Conservation (phyloP, 2,329 filamentous ascomycete genomes). For the Pseudocercospora fuligena region DNA sequence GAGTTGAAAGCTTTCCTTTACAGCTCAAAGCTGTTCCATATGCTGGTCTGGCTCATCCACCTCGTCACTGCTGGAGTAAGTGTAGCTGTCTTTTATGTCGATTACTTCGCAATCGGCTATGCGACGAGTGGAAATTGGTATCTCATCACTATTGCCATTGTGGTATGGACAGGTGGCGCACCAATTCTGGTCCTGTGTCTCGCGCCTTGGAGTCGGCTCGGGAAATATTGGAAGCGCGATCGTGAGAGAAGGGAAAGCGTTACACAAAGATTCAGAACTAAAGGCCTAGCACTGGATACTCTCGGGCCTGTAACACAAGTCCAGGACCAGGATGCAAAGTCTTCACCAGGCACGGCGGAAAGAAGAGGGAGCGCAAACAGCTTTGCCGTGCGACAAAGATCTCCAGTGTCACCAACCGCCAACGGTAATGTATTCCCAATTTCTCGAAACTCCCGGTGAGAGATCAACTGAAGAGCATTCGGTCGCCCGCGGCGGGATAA, state of each 20-base stretch:
- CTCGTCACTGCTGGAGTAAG: slow-evolving; percentile 8
- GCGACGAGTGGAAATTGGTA: slow-evolving; percentile 18
- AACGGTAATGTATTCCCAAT: background rate
- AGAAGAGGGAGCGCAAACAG: background rate
- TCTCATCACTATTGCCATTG: slow-evolving; percentile 16
- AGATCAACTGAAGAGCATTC: background rate
- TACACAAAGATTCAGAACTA: background rate
- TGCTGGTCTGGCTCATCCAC: slow-evolving; percentile 18
- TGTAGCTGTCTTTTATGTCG: slow-evolving; percentile 14
- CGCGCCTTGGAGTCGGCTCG: slow-evolving; percentile 18
- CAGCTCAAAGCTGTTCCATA: slow-evolving; percentile 21
- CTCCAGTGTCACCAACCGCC: background rate
- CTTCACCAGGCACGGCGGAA: background rate
- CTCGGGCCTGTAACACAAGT: background rate
- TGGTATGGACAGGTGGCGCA: slow-evolving; percentile 7
- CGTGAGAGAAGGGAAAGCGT: background rate
- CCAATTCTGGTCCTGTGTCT: slow-evolving; percentile 6
- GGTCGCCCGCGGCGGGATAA: no score
- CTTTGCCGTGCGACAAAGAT: background rate
- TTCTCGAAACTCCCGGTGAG: background rate
- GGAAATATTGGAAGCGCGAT: slow-evolving; percentile 18
- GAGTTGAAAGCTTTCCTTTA: slow-evolving; percentile 28
- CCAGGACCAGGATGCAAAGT: background rate
- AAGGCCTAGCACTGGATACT: background rate
- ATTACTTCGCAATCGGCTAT: slow-evolving; percentile 19